Conservation (phyloP, 2,329 filamentous ascomycete species). For the Fusarium mexicanum region DNA sequence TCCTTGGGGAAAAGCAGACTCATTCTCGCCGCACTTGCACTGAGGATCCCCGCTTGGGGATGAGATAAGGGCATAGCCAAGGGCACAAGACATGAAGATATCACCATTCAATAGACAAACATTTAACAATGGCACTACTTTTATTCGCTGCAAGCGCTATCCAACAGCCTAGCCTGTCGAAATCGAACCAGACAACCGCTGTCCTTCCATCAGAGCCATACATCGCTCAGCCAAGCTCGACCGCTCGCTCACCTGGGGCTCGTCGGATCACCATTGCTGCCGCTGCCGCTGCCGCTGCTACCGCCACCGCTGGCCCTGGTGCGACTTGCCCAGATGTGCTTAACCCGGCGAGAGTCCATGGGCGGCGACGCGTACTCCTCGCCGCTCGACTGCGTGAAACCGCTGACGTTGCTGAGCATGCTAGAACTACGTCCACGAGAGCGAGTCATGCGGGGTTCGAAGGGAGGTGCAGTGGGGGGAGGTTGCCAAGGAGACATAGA, state of each 20-base stretch:
- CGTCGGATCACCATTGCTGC: conserved; percentile 61
- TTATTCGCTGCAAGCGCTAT: conserved; percentile 42
- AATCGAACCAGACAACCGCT: conserved; percentile 25
- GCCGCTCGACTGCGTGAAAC: conserved; percentile 70
- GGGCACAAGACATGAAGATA: background rate
- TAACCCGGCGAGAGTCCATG: conserved; percentile 31
- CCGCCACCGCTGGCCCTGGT: conserved; percentile 49
- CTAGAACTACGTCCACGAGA: conserved; percentile 69
- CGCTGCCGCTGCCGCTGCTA: conserved; percentile 61
- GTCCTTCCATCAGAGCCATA: conserved; percentile 2
- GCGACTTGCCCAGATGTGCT: conserved; percentile 41
- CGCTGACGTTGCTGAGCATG: conserved; percentile 74
- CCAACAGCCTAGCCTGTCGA: conserved; percentile 34
- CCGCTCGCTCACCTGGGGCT: conserved; percentile 52
- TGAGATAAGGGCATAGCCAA: background rate
- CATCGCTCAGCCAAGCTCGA: background rate
- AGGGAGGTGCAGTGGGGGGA: conserved; percentile 51
- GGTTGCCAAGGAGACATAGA: conserved; percentile 50
- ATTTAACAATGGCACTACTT: conserved; percentile 44
- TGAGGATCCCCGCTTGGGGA: background rate
- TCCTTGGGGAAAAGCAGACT: too few species aligned
- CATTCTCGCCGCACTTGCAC: background rate
- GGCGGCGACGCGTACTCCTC: conserved; percentile 53
- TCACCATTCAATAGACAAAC: background rate
- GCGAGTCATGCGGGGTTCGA: conserved; percentile 51